phyloP scores from a whole-genome alignment of 2,329 filamentous ascomycete genomes.

The Leptodontidium sp. region DNA sequence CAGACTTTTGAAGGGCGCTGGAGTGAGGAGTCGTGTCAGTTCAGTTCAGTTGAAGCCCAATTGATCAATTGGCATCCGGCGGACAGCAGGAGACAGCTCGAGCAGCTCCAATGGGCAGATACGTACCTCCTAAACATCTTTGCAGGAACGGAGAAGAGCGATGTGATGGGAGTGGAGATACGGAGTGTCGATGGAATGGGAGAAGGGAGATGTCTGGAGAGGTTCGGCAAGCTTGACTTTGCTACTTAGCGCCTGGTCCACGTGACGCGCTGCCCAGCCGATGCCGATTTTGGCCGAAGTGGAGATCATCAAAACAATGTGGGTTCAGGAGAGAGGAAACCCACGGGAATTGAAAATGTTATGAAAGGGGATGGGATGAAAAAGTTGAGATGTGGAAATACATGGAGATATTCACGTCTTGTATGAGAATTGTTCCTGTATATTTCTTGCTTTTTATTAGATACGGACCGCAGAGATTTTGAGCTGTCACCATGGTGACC shows the following conservation, averaged over 20 bases:
- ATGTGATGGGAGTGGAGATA: slow-evolving; percentile 66
- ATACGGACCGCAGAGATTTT: too few species aligned
- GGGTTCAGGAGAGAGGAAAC: not conserved
- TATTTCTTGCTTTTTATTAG: too few species aligned
- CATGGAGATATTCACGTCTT: too few species aligned
- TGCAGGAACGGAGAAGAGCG: slow-evolving; percentile 73
- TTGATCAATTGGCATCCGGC: slow-evolving; percentile 47
- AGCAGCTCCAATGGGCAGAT: slow-evolving; percentile 44
- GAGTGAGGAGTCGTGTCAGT: slow-evolving; percentile 51
- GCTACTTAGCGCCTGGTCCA: not conserved
- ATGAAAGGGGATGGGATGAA: not conserved
- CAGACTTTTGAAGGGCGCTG: slow-evolving; percentile 73
- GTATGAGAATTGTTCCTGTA: too few species aligned
- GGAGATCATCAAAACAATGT: slow-evolving; percentile 16
- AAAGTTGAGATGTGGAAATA: not conserved
- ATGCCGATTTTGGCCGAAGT: slow-evolving; percentile 17
- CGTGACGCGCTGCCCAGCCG: slow-evolving; percentile 9
- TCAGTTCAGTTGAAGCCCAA: slow-evolving; percentile 46
- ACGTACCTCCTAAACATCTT: slow-evolving; percentile 86
- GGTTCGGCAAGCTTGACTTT: slow-evolving; percentile 61
- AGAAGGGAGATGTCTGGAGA: slow-evolving; percentile 38
- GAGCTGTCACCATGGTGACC: too few species aligned
- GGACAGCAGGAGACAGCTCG: slow-evolving; percentile 36
- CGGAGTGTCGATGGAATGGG: slow-evolving; percentile 54
- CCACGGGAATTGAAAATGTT: not conserved